Base-by-base conservation (phyloP, 1,284 basidiomycete species). In the Malassezia obtusa region DNA sequence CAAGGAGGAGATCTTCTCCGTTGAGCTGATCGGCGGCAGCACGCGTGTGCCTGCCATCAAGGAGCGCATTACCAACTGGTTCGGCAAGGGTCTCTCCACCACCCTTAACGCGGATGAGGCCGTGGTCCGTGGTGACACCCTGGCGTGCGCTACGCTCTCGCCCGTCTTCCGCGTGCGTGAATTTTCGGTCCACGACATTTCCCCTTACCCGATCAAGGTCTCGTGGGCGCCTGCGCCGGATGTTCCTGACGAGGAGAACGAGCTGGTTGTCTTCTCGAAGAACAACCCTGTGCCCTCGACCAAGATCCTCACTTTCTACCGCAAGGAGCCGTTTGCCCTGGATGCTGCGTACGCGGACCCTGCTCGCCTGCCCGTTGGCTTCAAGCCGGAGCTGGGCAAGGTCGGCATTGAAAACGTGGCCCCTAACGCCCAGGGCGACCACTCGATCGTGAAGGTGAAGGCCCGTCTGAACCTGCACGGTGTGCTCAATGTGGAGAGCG, bases 381-480 rank as follows among this genome's bases (percentile, higher is more conserved):
- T 63, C 52, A 68, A 71, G 63, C 67, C 70, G 15, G 67, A 59
- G 63, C 62, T 73, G 28, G 70, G 70, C 50, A 58, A 62, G 50
- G 69, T 70, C 48, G 60, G 61, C 21, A 67, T 73, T 58, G 67
- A 73, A 55, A 63, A 63, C 38, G 70, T 73, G 43, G 65, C 53
- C n/a, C 70, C 70, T 28, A 71, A 65, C 52, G 65, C 65, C 14
- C 41, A 64, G 45, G 70, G 70, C 38, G 70, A 73, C 59, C 68
- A 71, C 63, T 68, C 65, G 19, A 73, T 73, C 54, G 68, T 73
- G 59, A 73, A 73, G 66, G 67, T 73, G 57, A 73, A 73, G 64
- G 67, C 70, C 22, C 61, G 70, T 46, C 62, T 73, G 53, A 73
- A 73, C 56, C 62, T 71, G 36, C 70, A 73, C 64, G 64, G 66